A percentile compares a stretch with the other conserved stretches of the same genome.
Conservation (phyloP, 2,329 filamentous ascomycete genomes). For the Didymella pomorum region DNA sequence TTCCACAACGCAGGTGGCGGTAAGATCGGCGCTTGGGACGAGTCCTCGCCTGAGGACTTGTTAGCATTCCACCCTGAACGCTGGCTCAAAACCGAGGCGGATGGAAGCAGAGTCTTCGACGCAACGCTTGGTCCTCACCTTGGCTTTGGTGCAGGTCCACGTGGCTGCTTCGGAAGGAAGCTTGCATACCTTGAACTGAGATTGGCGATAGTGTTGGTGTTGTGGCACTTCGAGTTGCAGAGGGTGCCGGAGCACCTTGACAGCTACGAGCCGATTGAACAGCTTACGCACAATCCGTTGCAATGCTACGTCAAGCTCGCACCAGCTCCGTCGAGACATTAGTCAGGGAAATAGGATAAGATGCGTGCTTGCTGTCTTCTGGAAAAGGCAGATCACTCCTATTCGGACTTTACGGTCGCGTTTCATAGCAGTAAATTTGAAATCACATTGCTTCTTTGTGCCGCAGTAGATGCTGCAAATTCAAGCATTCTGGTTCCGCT, state of each 20-base stretch:
- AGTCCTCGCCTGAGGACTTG: neutral
- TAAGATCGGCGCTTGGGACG: neutral
- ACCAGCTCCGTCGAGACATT: neutral
- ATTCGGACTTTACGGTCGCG: too few species aligned
- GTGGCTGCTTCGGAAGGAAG: neutral
- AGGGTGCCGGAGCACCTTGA: neutral
- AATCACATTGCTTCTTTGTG: neutral
- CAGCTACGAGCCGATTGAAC: neutral
- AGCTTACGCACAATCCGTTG: neutral
- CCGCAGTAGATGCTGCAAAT: neutral
- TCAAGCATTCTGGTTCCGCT: slow-evolving; percentile 11
- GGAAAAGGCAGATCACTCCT: too few species aligned
- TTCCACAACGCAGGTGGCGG: neutral
- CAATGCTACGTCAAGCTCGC: neutral
- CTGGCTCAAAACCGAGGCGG: neutral
- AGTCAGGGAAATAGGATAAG: too few species aligned
- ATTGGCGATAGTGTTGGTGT: neutral
- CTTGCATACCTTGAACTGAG: neutral
- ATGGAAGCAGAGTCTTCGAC: neutral
- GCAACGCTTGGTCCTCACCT: neutral
- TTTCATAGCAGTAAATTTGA: too few species aligned
- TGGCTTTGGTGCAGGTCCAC: neutral
- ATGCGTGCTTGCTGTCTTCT: too few species aligned
- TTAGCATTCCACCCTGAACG: neutral
- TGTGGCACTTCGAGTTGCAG: neutral